Percentiles rank a stretch among this genome's conserved stretches.
Conservation (phyloP, 1,284 basidiomycete genomes). For the Ganoderma lucidum region DNA sequence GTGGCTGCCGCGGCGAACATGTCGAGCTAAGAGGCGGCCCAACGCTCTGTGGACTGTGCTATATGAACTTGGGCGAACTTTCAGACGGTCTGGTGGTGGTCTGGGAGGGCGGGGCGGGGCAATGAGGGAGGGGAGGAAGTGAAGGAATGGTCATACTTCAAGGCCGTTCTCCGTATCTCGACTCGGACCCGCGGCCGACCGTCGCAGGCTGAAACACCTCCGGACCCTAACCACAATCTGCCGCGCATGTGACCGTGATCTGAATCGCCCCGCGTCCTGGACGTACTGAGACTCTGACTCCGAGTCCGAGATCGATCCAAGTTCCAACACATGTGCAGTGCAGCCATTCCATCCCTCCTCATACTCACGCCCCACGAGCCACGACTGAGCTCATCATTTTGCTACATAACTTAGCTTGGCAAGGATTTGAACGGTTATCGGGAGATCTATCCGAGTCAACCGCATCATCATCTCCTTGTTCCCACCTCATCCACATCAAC, state of each 20-base stretch:
- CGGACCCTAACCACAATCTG: conserved; percentile 23
- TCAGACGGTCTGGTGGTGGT: background rate
- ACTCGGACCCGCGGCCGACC: conserved; percentile 8
- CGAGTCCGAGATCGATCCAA: no score
- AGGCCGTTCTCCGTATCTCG: background rate
- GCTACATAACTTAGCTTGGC: background rate
- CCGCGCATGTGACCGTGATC: conserved; percentile 28
- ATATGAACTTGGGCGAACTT: no score
- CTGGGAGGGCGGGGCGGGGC: background rate
- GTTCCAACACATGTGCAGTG: background rate
- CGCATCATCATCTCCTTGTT: background rate
- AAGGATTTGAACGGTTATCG: background rate
- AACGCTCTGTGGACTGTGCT: background rate
- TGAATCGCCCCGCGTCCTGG: no score
- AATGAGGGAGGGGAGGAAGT: background rate
- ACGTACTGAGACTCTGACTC: no score
- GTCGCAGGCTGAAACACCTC: conserved; percentile 15
- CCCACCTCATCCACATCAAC: conserved; percentile 1
- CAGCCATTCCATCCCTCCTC: background rate
- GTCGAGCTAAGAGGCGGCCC: background rate
- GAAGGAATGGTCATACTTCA: background rate
- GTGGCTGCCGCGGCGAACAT: conserved; percentile 13
- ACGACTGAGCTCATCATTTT: background rate
- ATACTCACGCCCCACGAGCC: background rate
- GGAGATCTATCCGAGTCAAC: background rate